These are phyloP conservation scores for Parmales sp. DNA, from an alignment of 108 stramenopile species.

Conservation along the genomic window DNA sequence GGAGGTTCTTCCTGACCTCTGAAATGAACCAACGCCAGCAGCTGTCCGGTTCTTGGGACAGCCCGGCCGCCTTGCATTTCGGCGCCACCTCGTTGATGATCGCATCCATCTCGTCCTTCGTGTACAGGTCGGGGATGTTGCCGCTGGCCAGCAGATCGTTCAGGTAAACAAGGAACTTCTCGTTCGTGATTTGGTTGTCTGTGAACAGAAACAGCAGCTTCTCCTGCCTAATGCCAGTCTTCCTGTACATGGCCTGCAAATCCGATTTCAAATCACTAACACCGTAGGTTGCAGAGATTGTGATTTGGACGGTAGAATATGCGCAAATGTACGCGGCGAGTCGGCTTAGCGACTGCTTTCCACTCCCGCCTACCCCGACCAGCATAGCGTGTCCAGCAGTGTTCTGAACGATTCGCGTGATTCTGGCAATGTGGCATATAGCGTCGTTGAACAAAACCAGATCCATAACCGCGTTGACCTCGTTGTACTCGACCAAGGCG, in stretches of 20 bases:
- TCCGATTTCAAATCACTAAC: constrained; percentile 52
- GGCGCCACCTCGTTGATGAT: constrained; percentile 35
- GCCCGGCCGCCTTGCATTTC: constrained; percentile 34
- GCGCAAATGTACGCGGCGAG: constrained; percentile 46
- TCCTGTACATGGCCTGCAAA: constrained; percentile 44
- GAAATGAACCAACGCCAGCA: constrained; percentile 34
- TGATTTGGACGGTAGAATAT: constrained; percentile 35
- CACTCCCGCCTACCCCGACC: constrained; percentile 54
- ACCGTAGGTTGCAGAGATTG: constrained; percentile 44
- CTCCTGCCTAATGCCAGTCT: constrained; percentile 45
- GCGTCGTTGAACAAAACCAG: constrained; percentile 61
- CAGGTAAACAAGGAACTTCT: constrained; percentile 50
- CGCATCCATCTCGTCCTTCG: constrained; percentile 41
- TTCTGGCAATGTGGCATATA: constrained; percentile 51
- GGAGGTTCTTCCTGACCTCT: constrained; percentile 47
- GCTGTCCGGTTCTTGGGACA: constrained; percentile 35
- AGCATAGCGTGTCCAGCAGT: constrained; percentile 53
- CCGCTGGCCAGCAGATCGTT: constrained; percentile 53
- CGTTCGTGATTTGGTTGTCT: constrained; percentile 53
- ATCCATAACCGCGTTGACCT: constrained; percentile 48
- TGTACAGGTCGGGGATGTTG: constrained; percentile 49
- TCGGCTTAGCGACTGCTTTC: constrained; percentile 46
- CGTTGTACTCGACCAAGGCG: constrained; percentile 52
- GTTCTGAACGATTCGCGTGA: constrained; percentile 49
- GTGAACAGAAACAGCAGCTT: constrained; percentile 50